These are phyloP conservation scores for Mucor irregularis DNA, from an alignment of 371 early-diverging fungal species.

Conservation along the genomic window DNA sequence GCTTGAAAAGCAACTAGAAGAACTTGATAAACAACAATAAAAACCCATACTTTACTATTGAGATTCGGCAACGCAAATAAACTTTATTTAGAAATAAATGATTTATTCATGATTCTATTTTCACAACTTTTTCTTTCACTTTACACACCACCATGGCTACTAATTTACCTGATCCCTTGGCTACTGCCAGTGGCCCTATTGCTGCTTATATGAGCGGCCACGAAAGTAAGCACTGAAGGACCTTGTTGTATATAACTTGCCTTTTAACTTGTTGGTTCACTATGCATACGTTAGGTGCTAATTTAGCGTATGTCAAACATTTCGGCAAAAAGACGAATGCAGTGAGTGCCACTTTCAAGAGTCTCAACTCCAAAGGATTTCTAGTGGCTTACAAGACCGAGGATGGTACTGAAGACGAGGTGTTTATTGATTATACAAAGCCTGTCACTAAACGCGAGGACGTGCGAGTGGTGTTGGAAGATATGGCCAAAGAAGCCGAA, in stretches of 20 bases:
- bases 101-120: background rate
- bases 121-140: background rate
- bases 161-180: constrained; percentile 42
- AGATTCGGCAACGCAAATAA: no score
- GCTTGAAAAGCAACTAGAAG: constrained; percentile 14
- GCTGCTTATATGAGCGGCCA: constrained; percentile 54
- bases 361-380: constrained; percentile 37
- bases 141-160: background rate
- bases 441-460: constrained; percentile 44
- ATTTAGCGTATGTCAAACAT: constrained; percentile 47
- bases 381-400: constrained; percentile 24
- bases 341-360: constrained; percentile 40
- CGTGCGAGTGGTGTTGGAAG: constrained; percentile 43
- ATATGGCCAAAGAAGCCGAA: constrained; percentile 54
- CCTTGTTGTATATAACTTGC: no score
- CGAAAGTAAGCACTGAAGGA: constrained; percentile 21
- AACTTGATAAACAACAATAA: no score
- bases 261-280: background rate
- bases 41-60: no score
- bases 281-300: constrained; percentile 25
- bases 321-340: constrained; percentile 36
- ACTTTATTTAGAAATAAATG: background rate
- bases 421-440: constrained; percentile 33
- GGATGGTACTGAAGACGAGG: constrained; percentile 23
- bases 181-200: constrained; percentile 40